Evolutionary conservation across 352 stramenopile genomes (phyloP).

Genomic region (Pythium aphanidermatum): DNA sequence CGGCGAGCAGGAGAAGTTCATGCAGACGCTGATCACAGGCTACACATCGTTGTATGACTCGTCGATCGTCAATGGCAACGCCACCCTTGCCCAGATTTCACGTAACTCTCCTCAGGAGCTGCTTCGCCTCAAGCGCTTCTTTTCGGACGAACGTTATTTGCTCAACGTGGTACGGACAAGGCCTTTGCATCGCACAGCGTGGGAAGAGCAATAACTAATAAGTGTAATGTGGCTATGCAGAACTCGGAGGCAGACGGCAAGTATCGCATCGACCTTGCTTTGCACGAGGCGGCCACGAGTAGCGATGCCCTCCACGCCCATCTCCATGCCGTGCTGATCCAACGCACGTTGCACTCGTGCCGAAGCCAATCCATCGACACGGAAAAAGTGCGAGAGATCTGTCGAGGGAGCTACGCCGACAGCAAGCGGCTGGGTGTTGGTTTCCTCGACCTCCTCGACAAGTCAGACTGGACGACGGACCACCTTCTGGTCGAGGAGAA

Average conservation of each 20-base stretch:
- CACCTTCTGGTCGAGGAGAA: slow-evolving; percentile 61
- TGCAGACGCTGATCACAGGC: slow-evolving; percentile 41
- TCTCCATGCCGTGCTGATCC: slow-evolving; percentile 48
- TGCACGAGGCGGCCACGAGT: slow-evolving; percentile 41
- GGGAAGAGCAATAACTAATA: too few species aligned
- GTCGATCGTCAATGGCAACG: slow-evolving; percentile 43
- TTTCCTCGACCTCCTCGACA: slow-evolving; percentile 32
- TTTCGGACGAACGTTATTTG: slow-evolving; percentile 42
- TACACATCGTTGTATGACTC: slow-evolving; percentile 42
- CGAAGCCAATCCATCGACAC: not conserved
- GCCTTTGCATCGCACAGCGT: too few species aligned
- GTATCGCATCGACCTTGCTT: slow-evolving; percentile 37
- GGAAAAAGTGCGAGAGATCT: slow-evolving; percentile 14
- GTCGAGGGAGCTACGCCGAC: slow-evolving; percentile 26
- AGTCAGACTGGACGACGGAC: slow-evolving; percentile 50
- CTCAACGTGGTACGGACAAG: slow-evolving; percentile 49
- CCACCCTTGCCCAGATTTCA: slow-evolving; percentile 38
- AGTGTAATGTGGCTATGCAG: slow-evolving; percentile 7
- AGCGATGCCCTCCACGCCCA: slow-evolving; percentile 38
- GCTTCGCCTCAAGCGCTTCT: slow-evolving; percentile 36
- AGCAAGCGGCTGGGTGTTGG: slow-evolving; percentile 21
- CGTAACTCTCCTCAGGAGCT: slow-evolving; percentile 31
- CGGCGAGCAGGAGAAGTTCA: slow-evolving; percentile 47
- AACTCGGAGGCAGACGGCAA: slow-evolving; percentile 1
- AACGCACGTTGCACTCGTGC: too few species aligned